Base-by-base conservation (phyloP, 495 filamentous ascomycete species). In the Xanthoparmelia taractica region DNA sequence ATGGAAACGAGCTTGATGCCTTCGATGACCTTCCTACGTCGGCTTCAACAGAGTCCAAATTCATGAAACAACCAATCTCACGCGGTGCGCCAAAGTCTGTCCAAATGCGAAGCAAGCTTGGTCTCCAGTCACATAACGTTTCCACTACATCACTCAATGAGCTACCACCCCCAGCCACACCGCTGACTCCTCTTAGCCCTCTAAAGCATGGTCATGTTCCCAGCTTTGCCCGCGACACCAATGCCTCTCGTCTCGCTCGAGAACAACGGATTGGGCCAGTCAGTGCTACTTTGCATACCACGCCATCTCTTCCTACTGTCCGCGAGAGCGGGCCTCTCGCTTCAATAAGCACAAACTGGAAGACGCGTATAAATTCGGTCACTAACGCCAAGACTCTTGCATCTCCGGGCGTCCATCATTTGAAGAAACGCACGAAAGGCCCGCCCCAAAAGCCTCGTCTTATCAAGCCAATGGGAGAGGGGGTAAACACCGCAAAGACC, bases 11-110 rank as follows among this genome's bases (percentile, higher is more conserved):
- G 72, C 76, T 98, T 36, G 93, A 97, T 63, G 83, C 82, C 17
- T 97, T 98, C 72, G 94, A 97, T 68, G 94, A 98, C 75, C 77
- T 98, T 57, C 95, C 95, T 17, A 97, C 91, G 1, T 96, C 91
- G 34, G 86, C 80, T 6, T 82, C 87, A 48, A 83, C 85, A 23
- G 94, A 98, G 72, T 88, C 84, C 60, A 87, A 83, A 70, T 98
- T 85, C 67, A 77, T 91, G 58, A 92, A 92, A 72, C 85, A 88
- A 67, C 92, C 94, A 8, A 75, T 87, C 56, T 84, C 80, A 54
- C 82, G 84, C 68, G 87, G 88, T 27, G 84, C 84, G 38, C 89
- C 87, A 45, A 84, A 84, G 65, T 82, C 83, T 48, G 59, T 75
- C 33, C 68, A 70, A 48, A 70, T 84, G 58, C 81, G 84, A 58